Base-by-base conservation (phyloP, 495 filamentous ascomycete genomes). In the Talaromyces wortmannii region DNA sequence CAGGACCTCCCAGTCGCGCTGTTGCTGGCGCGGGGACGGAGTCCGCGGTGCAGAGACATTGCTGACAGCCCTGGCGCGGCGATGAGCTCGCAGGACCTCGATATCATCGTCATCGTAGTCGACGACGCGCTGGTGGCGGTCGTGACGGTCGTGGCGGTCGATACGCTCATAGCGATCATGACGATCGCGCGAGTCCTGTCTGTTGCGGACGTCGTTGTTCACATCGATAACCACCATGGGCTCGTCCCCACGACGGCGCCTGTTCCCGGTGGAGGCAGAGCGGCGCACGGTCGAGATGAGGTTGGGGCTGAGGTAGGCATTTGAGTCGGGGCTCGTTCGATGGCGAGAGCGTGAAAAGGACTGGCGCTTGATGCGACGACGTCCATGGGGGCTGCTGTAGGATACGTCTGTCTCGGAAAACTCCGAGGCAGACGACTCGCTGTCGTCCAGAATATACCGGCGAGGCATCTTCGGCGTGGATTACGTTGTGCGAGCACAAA, bases 351-450 rank as follows among this genome's bases (percentile, higher is more conserved):
- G 72, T 33, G 74, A 77, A 43, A 62, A 36, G 13, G 74, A 77
- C 51, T 71, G 74, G 23, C 65, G 62, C 12, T 64, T 60, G 45
- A 66, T 30, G 10, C 50, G 49, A 33, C 66, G 57, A 18, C 59
- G 62, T 29, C 61, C 61, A 52, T 57, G 55, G 23, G 58, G 56
- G n/a, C 57, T 55, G 31, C 58, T 60, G 58, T 69, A 64, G 30
- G 69, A 74, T 54, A 67, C 31, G 47, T 76, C 73, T 12, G 72
- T 69, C 59, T 75, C 73, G 15, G 70, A 71, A 57, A 62, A 70
- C 2, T 75, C 74, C 15, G 66, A 64, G 31, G 73, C 71, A 17
- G 70, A 23, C 23, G 23, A 70, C 33, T 73, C 69, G 43, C 52
- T 59, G 53, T 53, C 52, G 42, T 53, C 51, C 29, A 33, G 6